phyloP scores from a whole-genome alignment of 78 protist species.

The Pigoraptor vietnamica region DNA sequence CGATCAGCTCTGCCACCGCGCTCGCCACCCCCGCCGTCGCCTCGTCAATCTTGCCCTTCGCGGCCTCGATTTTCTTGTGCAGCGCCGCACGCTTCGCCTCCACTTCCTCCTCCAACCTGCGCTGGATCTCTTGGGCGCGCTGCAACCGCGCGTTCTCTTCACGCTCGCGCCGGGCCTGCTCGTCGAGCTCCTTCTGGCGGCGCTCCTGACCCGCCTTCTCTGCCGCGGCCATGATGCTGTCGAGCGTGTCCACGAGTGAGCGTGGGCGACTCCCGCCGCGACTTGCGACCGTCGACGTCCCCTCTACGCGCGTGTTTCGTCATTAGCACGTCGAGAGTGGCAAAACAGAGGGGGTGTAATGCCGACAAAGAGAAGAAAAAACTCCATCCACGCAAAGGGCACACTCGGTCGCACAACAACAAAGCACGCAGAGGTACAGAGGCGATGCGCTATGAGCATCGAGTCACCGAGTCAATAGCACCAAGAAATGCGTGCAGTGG shows the following conservation, averaged over 20 bases:
- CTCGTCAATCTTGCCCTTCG: not conserved
- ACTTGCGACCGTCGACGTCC: not conserved
- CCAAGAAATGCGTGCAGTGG: not conserved
- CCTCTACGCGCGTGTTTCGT: too few relatives aligned
- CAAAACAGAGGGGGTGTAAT: too few relatives aligned
- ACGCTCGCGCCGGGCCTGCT: not conserved
- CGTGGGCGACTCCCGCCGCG: not conserved
- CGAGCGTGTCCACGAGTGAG: not conserved
- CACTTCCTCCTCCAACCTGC: not conserved
- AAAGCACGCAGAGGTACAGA: too few relatives aligned
- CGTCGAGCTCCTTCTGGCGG: not conserved
- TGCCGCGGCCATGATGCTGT: not conserved
- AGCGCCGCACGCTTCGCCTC: not conserved
- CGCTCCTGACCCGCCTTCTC: not conserved
- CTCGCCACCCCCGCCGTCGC: not conserved
- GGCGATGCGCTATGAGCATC: too few relatives aligned
- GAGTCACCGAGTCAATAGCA: not conserved
- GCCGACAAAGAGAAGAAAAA: too few relatives aligned
- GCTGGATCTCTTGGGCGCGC: not conserved
- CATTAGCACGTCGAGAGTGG: not conserved
- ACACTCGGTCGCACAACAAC: too few relatives aligned
- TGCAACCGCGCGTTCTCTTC: not conserved
- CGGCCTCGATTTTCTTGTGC: not conserved
- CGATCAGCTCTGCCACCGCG: not conserved
- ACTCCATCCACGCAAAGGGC: too few relatives aligned